These are phyloP conservation scores for Tubosaeta sp. DNA, from an alignment of 768 basidiomycete genomes.

Conservation along the genomic window DNA sequence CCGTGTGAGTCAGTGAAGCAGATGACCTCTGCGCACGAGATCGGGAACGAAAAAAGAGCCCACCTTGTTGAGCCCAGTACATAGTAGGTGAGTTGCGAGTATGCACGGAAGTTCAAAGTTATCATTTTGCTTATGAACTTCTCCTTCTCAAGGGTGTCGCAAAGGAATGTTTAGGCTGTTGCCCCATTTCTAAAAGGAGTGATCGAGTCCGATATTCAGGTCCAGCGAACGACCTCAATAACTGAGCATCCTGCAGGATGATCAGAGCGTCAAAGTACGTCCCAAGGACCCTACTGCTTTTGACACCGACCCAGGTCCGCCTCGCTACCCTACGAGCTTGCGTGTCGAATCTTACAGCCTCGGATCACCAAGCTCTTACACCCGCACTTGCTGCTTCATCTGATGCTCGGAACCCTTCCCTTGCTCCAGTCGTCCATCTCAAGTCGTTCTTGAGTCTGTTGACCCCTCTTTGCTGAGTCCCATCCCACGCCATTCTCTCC, in stretches of 20 bases:
- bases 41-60: too few species aligned
- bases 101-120: too few species aligned
- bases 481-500: constrained; percentile 69
- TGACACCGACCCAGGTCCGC: constrained; percentile 47
- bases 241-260: constrained; percentile 63
- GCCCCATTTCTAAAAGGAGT: too few species aligned
- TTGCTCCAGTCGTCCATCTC: constrained; percentile 49
- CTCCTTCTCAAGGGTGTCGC: too few species aligned
- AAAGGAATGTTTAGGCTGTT: too few species aligned
- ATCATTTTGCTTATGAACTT: too few species aligned
- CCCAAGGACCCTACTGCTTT: background rate
- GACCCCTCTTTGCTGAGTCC: constrained; percentile 63
- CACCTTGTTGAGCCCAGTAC: too few species aligned
- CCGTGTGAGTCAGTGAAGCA: too few species aligned
- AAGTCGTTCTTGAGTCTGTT: constrained; percentile 65
- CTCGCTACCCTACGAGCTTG: constrained; percentile 69
- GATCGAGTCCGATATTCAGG: too few species aligned
- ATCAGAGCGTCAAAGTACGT: constrained; percentile 59
- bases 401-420: constrained; percentile 74
- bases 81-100: too few species aligned
- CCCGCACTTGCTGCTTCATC: constrained; percentile 54
- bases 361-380: constrained; percentile 59
- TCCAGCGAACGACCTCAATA: too few species aligned
- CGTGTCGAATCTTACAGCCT: constrained; percentile 62
- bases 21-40: too few species aligned